These are phyloP conservation scores for Pythium aristosporum DNA, from an alignment of 352 stramenopile genomes.

Conservation along the genomic window DNA sequence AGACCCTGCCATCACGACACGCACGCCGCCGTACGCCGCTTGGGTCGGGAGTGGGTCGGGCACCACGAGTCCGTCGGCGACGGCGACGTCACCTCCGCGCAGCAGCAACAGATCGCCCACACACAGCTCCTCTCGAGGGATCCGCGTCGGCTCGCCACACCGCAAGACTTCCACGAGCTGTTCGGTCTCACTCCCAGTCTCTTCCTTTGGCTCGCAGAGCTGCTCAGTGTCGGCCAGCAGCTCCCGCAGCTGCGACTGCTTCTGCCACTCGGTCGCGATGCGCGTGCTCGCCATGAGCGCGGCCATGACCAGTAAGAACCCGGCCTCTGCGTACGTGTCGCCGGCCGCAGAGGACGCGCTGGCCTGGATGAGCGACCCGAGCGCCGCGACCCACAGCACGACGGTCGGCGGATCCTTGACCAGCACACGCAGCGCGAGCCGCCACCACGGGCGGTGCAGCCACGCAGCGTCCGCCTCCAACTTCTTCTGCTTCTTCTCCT, in stretches of 20 bases:
- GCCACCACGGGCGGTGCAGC: no score
- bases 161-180: not conserved
- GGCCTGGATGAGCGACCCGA: not conserved
- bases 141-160: not conserved
- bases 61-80: slow-evolving; percentile 29
- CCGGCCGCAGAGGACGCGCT: no score
- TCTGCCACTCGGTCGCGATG: slow-evolving; percentile 1
- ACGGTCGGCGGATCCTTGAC: not conserved
- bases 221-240: not conserved
- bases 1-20: no score
- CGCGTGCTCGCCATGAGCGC: not conserved
- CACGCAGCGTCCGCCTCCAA: not conserved
- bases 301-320: not conserved
- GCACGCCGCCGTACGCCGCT: no score
- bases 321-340: not conserved
- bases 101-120: slow-evolving; percentile 13
- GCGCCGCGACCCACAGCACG: not conserved
- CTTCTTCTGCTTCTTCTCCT: no score
- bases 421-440: not conserved
- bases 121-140: not conserved
- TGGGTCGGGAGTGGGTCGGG: no score
- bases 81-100: slow-evolving; percentile 16
- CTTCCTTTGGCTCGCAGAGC: not conserved
- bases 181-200: not conserved
- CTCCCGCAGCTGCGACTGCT: not conserved